These are phyloP conservation scores for Oidium heveae DNA, from an alignment of 2,329 filamentous ascomycete genomes.

Conservation along the genomic window DNA sequence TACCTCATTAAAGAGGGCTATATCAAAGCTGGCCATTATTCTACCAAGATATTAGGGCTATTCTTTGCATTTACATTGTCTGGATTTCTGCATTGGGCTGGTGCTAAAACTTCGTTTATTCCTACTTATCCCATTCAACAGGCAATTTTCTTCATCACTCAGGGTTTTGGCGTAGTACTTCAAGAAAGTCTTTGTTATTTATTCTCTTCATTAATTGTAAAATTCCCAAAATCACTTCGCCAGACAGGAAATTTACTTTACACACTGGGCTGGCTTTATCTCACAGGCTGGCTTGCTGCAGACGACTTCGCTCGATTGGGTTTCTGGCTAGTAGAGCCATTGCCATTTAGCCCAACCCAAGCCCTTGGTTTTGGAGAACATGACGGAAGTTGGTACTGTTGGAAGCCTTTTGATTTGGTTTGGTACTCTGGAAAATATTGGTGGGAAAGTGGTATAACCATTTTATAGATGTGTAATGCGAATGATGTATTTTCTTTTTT, in stretches of 20 bases:
- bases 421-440: conserved; percentile 37
- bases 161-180: conserved; percentile 36
- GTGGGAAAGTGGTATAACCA: conserved; percentile 33
- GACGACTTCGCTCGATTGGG: conserved; percentile 54
- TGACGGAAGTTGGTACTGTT: conserved; percentile 42
- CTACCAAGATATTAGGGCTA: conserved; percentile 15
- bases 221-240: conserved; percentile 21
- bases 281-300: conserved; percentile 37
- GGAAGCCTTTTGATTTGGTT: conserved; percentile 23
- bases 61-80: conserved; percentile 37
- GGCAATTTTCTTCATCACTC: conserved; percentile 44
- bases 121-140: conserved; percentile 25
- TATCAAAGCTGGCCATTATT: conserved; percentile 15
- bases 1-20: conserved; percentile 20
- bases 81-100: conserved; percentile 43
- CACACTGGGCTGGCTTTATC: conserved; percentile 39
- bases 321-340: conserved; percentile 56
- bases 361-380: conserved; percentile 34
- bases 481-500: too few species aligned
- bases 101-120: conserved; percentile 38
- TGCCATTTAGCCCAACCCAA: conserved; percentile 48
- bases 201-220: conserved; percentile 13
- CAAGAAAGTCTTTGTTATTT: conserved; percentile 23
- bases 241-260: conserved; percentile 34
- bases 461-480: too few species aligned